Percentiles rank a stretch among this genome's conserved stretches.
These are phyloP conservation scores for Cunninghamia lanceolata DNA, from an alignment of 75 land plant genomes.

Conservation along the genomic window DNA sequence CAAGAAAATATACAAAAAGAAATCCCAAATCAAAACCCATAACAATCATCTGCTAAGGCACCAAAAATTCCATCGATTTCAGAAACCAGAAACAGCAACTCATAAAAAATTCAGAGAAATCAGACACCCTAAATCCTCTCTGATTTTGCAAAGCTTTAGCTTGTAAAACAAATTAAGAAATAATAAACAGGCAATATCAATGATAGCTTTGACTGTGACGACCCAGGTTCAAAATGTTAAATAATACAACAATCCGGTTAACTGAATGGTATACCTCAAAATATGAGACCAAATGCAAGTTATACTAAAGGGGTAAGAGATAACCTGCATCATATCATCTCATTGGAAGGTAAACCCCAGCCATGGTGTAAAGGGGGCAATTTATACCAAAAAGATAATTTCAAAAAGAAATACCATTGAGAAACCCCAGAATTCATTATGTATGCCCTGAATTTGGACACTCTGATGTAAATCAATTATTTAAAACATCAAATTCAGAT, in stretches of 20 bases:
- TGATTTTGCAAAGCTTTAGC: background rate
- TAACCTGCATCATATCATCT: too few species aligned
- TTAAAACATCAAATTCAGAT: background rate
- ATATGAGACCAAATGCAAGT: too few species aligned
- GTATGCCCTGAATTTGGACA: background rate
- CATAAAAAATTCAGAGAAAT: background rate
- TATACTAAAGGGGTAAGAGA: too few species aligned
- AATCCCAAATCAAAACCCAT: background rate
- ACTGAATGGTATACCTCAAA: too few species aligned
- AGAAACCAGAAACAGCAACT: background rate
- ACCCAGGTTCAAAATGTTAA: too few species aligned
- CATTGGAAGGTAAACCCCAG: too few species aligned
- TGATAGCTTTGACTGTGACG: too few species aligned
- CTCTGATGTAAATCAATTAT: background rate
- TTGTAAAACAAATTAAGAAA: background rate
- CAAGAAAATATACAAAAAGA: too few species aligned
- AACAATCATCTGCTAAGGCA: background rate
- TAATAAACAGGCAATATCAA: background rate
- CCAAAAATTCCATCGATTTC: background rate
- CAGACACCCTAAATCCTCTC: background rate
- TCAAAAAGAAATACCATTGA: too few species aligned
- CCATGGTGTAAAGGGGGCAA: too few species aligned
- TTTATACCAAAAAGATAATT: too few species aligned
- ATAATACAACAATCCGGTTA: too few species aligned
- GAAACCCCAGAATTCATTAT: background rate